Evolutionary conservation across 2,329 filamentous ascomycete genomes (phyloP).

Genomic region (Keithomyces neogunnii): DNA sequence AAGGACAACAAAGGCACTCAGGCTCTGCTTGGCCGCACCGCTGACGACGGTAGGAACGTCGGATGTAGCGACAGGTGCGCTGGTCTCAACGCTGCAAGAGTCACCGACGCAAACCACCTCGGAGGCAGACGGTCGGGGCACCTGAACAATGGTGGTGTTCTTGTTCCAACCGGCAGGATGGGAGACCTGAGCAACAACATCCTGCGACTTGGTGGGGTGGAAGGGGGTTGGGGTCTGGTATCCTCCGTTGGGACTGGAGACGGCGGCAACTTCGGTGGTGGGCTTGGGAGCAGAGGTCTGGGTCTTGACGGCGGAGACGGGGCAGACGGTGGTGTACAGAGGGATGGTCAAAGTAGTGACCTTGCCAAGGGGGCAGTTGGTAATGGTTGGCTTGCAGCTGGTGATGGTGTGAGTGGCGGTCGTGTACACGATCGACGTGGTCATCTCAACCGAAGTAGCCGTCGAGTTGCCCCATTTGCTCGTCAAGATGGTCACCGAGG

Average conservation of each 20-base stretch:
- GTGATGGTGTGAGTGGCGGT: slow-evolving; percentile 40
- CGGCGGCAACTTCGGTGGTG: background rate
- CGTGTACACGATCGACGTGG: slow-evolving; percentile 26
- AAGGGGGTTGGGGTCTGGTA: background rate
- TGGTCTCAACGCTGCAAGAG: background rate
- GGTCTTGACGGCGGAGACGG: slow-evolving; percentile 13
- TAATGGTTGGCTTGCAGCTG: slow-evolving; percentile 34
- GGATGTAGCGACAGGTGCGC: background rate
- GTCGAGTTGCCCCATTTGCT: slow-evolving; percentile 2
- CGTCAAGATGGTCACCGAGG: background rate
- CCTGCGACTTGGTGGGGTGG: background rate
- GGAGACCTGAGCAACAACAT: background rate
- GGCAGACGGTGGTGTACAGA: slow-evolving; percentile 34
- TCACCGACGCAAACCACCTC: slow-evolving; percentile 1
- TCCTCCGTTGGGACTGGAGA: background rate
- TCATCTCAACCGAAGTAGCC: slow-evolving; percentile 7
- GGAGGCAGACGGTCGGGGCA: slow-evolving; percentile 1
- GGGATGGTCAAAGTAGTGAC: slow-evolving; percentile 28
- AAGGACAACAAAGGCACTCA: slow-evolving; percentile 13
- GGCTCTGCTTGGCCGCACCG: slow-evolving; percentile 12
- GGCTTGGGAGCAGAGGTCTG: background rate
- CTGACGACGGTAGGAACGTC: slow-evolving; percentile 3
- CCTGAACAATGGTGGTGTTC: background rate
- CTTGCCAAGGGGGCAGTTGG: slow-evolving; percentile 23
- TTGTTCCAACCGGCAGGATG: background rate